These are phyloP conservation scores for Fistulifera pelliculosa DNA, from an alignment of 108 stramenopile genomes.

Conservation along the genomic window DNA sequence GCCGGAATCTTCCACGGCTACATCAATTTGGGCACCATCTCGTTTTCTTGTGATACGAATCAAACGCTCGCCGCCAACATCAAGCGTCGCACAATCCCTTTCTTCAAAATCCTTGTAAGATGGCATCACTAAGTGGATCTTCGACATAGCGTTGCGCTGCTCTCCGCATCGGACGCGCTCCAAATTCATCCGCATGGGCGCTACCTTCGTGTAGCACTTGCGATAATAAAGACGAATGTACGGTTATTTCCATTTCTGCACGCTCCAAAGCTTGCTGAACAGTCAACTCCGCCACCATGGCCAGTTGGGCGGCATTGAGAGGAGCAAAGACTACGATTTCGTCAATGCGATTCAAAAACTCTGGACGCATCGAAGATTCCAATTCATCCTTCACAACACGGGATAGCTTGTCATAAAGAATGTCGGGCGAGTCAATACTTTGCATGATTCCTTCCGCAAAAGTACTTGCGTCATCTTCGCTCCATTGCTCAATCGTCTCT, in stretches of 20 bases:
- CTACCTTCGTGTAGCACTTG: constrained; percentile 62
- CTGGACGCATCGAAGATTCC: constrained; percentile 85
- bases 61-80: constrained; percentile 20
- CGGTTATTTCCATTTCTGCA: constrained; percentile 44
- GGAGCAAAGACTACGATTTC: constrained; percentile 95
- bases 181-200: constrained; percentile 70
- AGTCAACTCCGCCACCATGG: constrained; percentile 57
- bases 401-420: constrained; percentile 56
- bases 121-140: constrained; percentile 79
- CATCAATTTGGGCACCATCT: constrained; percentile 7
- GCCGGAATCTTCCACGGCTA: constrained; percentile 19
- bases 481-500: constrained; percentile 12
- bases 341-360: constrained; percentile 98
- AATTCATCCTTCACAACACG: constrained; percentile 87
- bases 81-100: constrained; percentile 54
- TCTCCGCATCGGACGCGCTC: constrained; percentile 80
- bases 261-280: constrained; percentile 47
- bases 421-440: constrained; percentile 15
- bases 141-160: constrained; percentile 81
- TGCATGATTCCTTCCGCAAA: neutral
- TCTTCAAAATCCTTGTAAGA: constrained; percentile 70
- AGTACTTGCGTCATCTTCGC: neutral
- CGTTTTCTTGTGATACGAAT: constrained; percentile 1
- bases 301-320: constrained; percentile 57
- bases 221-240: constrained; percentile 35